Evolutionary conservation across 345 rosid genomes (phyloP).

Genomic region (Bruguiera sexangula): DNA sequence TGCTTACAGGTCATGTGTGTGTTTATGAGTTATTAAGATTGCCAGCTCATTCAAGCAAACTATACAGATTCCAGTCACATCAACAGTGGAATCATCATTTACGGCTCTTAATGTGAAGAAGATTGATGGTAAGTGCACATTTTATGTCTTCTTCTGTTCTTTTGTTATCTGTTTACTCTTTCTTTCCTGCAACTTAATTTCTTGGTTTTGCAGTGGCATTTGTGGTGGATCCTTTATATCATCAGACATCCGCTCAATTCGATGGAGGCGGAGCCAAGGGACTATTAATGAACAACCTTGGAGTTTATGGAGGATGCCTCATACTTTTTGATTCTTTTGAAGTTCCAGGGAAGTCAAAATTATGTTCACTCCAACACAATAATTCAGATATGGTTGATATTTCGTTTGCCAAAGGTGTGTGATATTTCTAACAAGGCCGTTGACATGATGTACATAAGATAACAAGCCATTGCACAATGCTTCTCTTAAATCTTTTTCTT

Average conservation of each 20-base stretch:
- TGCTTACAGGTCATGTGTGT: neutral
- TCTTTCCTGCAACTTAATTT: conserved; percentile 13
- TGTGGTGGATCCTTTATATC: conserved; percentile 93
- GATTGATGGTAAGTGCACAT: conserved; percentile 62
- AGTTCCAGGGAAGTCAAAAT: conserved; percentile 66
- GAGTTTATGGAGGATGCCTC: conserved; percentile 78
- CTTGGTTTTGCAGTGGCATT: conserved; percentile 62
- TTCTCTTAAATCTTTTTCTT: no score
- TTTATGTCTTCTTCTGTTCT: neutral
- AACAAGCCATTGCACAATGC: no score
- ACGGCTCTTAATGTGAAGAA: conserved; percentile 84
- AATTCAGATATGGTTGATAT: conserved; percentile 60
- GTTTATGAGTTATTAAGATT: conserved; percentile 4
- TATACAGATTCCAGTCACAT: conserved; percentile 78
- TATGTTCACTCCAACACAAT: conserved; percentile 40
- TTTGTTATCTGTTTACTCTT: neutral
- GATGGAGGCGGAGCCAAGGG: conserved; percentile 99
- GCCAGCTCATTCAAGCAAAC: conserved; percentile 6
- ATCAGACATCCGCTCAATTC: conserved; percentile 94
- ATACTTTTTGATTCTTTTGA: conserved; percentile 90
- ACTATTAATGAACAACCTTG: conserved; percentile 81
- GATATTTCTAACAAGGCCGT: no score
- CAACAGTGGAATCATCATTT: conserved; percentile 79
- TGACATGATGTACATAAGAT: no score
- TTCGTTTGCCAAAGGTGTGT: conserved; percentile 66